Evolutionary conservation across 495 filamentous ascomycete species (phyloP).

Genomic region (Copromyces sp.): DNA sequence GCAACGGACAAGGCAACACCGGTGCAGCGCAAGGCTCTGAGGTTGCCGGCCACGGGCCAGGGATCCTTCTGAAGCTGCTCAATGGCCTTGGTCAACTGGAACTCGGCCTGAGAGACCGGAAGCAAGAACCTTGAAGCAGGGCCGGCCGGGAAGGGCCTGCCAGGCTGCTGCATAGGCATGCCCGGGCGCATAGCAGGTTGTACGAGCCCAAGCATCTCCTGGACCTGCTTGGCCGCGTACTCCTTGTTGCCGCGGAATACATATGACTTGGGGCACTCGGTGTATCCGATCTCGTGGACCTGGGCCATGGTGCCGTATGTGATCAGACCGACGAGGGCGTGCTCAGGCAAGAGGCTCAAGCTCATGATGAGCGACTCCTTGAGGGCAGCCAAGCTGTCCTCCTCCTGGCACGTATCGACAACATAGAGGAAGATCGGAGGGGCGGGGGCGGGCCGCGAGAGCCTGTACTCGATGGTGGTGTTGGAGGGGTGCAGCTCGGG

Average conservation of each 20-base stretch:
- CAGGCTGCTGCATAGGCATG: conserved; percentile 62
- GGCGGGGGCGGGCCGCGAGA: conserved; percentile 84
- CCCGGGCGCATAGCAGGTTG: conserved; percentile 62
- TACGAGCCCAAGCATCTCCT: conserved; percentile 91
- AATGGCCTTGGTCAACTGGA: conserved; percentile 93
- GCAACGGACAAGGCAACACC: conserved; percentile 94
- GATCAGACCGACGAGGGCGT: conserved; percentile 89
- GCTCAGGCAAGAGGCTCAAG: conserved; percentile 82
- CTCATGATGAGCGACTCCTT: conserved; percentile 98
- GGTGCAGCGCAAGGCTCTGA: conserved; percentile 84
- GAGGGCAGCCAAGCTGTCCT: conserved; percentile 89
- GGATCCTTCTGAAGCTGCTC: conserved; percentile 97
- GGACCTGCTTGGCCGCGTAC: conserved; percentile 89
- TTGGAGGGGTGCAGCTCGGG: conserved; percentile 88
- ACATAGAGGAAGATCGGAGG: conserved; percentile 97
- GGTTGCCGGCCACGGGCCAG: conserved; percentile 94
- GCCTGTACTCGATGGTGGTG: conserved; percentile 95
- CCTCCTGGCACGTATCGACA: conserved; percentile 97
- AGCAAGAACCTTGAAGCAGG: conserved; percentile 85
- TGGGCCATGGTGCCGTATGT: conserved; percentile 98
- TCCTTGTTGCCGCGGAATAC: conserved; percentile 98
- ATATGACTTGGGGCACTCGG: conserved; percentile 98
- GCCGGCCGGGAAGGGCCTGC: conserved; percentile 65
- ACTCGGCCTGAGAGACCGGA: conserved; percentile 92
- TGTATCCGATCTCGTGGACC: conserved; percentile 97